phyloP scores from a whole-genome alignment of 2,329 filamentous ascomycete genomes.

The Alternaria solani region DNA sequence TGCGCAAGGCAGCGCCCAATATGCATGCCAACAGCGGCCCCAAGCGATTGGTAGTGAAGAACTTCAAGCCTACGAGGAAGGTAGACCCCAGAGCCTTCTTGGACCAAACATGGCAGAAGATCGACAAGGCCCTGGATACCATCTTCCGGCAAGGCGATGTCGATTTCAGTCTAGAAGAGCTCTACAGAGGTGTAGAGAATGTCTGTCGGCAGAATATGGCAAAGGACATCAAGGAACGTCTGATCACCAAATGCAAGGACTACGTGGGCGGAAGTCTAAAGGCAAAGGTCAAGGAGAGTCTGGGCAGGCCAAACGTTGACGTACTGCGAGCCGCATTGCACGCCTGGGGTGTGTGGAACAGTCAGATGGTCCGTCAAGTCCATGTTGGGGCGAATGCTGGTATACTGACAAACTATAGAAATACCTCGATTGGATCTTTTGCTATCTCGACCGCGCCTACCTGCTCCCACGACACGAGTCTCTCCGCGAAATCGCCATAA shows the following conservation, averaged over 20 bases:
- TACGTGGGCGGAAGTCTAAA: slow-evolving; percentile 68
- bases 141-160: slow-evolving; percentile 73
- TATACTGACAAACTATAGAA: slow-evolving; percentile 58
- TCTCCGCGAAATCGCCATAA: slow-evolving; percentile 82
- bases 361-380: slow-evolving; percentile 69
- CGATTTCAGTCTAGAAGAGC: slow-evolving; percentile 76
- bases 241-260: slow-evolving; percentile 71
- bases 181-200: slow-evolving; percentile 92
- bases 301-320: slow-evolving; percentile 67
- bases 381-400: too few species aligned
- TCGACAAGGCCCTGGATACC: slow-evolving; percentile 74
- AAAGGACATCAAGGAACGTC: slow-evolving; percentile 69
- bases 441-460: slow-evolving; percentile 91
- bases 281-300: slow-evolving; percentile 64
- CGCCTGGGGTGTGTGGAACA: slow-evolving; percentile 80
- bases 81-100: slow-evolving; percentile 80
- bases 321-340: slow-evolving; percentile 67
- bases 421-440: slow-evolving; percentile 86
- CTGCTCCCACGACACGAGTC: slow-evolving; percentile 78
- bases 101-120: slow-evolving; percentile 74
- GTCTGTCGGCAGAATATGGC: slow-evolving; percentile 82
- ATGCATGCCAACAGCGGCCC: slow-evolving; percentile 71
- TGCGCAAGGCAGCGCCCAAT: slow-evolving; percentile 65
- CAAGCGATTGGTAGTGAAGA: slow-evolving; percentile 93
- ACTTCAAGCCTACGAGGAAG: slow-evolving; percentile 72